Base-by-base conservation (phyloP, 1,284 basidiomycete genomes). In the Exsudoporus floridanus region DNA sequence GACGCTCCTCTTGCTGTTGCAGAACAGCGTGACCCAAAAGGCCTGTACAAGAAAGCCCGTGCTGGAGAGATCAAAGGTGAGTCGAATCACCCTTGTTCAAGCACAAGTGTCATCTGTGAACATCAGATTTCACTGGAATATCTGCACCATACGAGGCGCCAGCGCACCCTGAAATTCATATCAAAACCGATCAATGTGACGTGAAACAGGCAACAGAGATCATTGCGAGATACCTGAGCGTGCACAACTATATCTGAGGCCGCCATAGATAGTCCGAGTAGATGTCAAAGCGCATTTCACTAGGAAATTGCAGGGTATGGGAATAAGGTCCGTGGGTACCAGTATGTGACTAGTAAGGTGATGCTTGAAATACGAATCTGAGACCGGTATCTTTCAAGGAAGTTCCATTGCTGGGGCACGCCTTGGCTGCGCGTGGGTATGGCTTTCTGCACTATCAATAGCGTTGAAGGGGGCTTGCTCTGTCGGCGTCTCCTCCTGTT, bases 71-170 rank as follows among this genome's bases (percentile, higher is more conserved):
- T 99, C 70, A 96, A 95, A 81, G 92, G 94, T 92, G 47, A 43
- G 66, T 60, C 27, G 18, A 43, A 38, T 51, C 40, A 19, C 25
- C 19, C 4, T 45, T 19, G 42, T 6, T 36, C 31, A 27, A 46
- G 21, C 40, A 46, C 18, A 7, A 27, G 16, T n/a, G 18, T 60
- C 56, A 68, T 59, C 49, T 36, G 33, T 21, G 10, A 28, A 41
- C 16, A 39, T 45, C 50, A 96, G 96, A 98, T 58, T 98, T 99
- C 74, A 99, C 97, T 41, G 96, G 97, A 12, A 90, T 99, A 67
- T 95, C 93, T 34, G 94, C 97, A 4, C 97, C 97, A 9, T 99
- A 99, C 72, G 97, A 99, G 74, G 84, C 87, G 8, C 96, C 97
- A 7, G 77, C 79, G 53, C 76, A 76, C 16, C 87, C 96, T 37